Evolutionary conservation across 768 basidiomycete species (phyloP).

Genomic region (Leccinellum luteum): DNA sequence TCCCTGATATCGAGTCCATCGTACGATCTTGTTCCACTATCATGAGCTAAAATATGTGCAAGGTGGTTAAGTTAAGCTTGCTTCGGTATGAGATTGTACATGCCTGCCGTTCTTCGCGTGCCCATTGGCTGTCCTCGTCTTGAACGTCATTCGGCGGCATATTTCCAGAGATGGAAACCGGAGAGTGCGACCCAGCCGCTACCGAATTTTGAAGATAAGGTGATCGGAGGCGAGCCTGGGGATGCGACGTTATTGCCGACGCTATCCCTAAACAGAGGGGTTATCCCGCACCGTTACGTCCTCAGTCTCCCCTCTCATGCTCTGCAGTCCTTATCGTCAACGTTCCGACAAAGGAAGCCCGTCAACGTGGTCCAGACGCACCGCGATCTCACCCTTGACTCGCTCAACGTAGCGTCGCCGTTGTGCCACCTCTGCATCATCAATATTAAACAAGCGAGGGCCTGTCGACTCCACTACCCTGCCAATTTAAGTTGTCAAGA

Average conservation of each 20-base stretch:
- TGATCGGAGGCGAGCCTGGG: slow-evolving; percentile 10
- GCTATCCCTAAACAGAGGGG: background rate
- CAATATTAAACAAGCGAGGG: slow-evolving; percentile 79
- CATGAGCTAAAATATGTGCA: slow-evolving; percentile 57
- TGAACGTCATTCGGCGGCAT: slow-evolving; percentile 34
- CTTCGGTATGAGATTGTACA: slow-evolving; percentile 5
- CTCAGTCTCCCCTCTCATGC: slow-evolving; percentile 66
- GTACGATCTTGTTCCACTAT: slow-evolving; percentile 87
- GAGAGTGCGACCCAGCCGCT: slow-evolving; percentile 18
- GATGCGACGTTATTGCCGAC: background rate
- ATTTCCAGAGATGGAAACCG: slow-evolving; percentile 7
- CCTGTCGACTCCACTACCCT: slow-evolving; percentile 89
- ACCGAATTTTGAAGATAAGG: slow-evolving; percentile 16
- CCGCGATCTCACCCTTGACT: slow-evolving; percentile 77
- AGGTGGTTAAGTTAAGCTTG: background rate
- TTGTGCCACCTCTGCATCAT: slow-evolving; percentile 70
- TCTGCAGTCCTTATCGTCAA: slow-evolving; percentile 52
- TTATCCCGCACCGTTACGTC: slow-evolving; percentile 15
- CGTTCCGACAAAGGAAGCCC: slow-evolving; percentile 3
- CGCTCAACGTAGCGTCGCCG: slow-evolving; percentile 74
- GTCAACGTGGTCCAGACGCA: slow-evolving; percentile 37
- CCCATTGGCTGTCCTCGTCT: slow-evolving; percentile 78
- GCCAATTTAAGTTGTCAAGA: slow-evolving; percentile 10
- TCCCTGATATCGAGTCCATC: slow-evolving; percentile 84
- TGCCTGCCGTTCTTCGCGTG: slow-evolving; percentile 82